phyloP scores from a whole-genome alignment of 2,329 filamentous ascomycete genomes.

The Cladosporium cucumerinum region DNA sequence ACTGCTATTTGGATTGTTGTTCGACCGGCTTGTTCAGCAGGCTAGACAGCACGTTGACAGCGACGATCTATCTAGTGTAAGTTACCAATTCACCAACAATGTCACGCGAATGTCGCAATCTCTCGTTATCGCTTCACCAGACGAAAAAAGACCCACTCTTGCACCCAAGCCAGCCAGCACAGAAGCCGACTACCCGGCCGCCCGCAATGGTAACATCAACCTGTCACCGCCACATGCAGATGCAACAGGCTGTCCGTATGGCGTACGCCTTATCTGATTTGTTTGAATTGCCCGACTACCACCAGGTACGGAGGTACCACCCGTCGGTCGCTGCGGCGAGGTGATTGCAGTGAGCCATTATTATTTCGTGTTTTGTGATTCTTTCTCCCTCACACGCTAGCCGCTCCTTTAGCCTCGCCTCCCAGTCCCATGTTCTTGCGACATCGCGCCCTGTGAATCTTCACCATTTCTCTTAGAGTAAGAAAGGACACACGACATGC shows the following conservation, averaged over 20 bases:
- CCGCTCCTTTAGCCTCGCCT: constrained; percentile 1
- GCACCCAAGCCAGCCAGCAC: background rate
- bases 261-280: constrained; percentile 3
- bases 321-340: background rate
- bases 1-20: background rate
- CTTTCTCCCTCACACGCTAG: constrained; percentile 2
- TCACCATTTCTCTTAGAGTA: background rate
- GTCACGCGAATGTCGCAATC: background rate
- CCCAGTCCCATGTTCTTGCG: background rate
- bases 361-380: background rate
- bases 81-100: background rate
- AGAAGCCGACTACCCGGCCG: constrained; percentile 13
- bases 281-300: constrained; percentile 8
- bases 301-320: constrained; percentile 1
- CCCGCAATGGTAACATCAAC: background rate
- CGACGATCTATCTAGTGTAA: background rate
- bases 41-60: background rate
- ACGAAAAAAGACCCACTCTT: background rate
- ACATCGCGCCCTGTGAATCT: background rate
- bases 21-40: too few species aligned
- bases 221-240: constrained; percentile 6
- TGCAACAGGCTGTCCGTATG: background rate
- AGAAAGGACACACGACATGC: background rate
- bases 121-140: background rate
- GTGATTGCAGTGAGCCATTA: background rate